Percentiles rank a stretch among this genome's conserved stretches.
Conservation (phyloP, 192 early-diverging fungal genomes). For the Dissophora globulifera region DNA sequence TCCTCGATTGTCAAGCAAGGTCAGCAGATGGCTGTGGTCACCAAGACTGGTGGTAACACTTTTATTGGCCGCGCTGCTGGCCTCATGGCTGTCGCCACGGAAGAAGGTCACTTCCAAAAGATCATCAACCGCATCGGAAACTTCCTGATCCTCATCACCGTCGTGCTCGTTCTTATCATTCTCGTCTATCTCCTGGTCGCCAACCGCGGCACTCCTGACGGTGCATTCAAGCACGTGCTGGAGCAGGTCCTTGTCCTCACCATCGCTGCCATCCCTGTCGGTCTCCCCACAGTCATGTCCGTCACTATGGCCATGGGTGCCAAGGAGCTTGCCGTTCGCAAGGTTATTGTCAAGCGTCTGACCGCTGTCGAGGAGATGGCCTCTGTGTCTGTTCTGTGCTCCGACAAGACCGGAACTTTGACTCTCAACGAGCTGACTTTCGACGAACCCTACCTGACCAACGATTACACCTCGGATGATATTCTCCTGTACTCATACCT, state of each 20-base stretch:
- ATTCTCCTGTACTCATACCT: slow-evolving; percentile 85
- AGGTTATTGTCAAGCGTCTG: slow-evolving; percentile 96
- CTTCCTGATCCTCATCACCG: slow-evolving; percentile 88
- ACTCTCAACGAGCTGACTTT: slow-evolving; percentile 95
- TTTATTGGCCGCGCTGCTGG: slow-evolving; percentile 95
- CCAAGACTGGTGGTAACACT: slow-evolving; percentile 90
- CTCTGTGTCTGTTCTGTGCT: slow-evolving; percentile 88
- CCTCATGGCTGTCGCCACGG: slow-evolving; percentile 87
- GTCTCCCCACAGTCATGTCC: slow-evolving; percentile 94
- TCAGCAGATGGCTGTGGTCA: slow-evolving; percentile 90
- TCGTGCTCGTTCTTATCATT: slow-evolving; percentile 80
- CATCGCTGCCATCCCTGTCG: slow-evolving; percentile 91
- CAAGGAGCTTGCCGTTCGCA: slow-evolving; percentile 87
- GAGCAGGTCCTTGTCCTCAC: slow-evolving; percentile 80
- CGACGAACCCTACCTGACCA: slow-evolving; percentile 84
- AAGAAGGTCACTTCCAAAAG: slow-evolving; percentile 97
- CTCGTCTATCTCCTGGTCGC: slow-evolving; percentile 73
- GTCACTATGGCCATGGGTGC: slow-evolving; percentile 99
- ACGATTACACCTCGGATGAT: slow-evolving; percentile 75
- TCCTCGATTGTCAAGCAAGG: slow-evolving; percentile 95
- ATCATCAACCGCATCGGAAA: slow-evolving; percentile 93
- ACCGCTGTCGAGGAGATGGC: slow-evolving; percentile 96
- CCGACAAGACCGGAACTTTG: slow-evolving; percentile 91
- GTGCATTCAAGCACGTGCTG: slow-evolving; percentile 57
- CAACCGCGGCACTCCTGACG: slow-evolving; percentile 37